Base-by-base conservation (phyloP, 331 rosid genomes). In the Ulmus americana region DNA sequence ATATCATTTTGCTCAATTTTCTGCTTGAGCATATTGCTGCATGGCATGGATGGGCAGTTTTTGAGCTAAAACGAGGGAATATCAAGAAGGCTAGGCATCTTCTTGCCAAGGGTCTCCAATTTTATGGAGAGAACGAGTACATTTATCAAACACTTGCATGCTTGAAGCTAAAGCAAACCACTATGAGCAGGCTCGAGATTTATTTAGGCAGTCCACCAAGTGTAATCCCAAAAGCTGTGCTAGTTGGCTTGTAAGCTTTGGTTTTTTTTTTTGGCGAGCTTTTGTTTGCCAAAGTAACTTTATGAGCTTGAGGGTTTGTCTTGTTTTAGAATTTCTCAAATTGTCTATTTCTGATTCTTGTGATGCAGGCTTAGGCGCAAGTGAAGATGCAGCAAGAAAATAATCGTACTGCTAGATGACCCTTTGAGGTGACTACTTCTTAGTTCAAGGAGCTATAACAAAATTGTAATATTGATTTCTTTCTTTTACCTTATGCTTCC, bases 21-120 rank as follows among this genome's bases (percentile, higher is more conserved):
- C 22, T 20, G 1, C 22, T 20, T 20, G 22, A 20, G 22, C 98
- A 92, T 57, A 82, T 87, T 64, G 98, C 98, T 14, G 95, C 96
- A 49, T 92, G 98, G 98, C 98, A 92, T 76, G 98, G 96, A 47
- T 92, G 98, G 98, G 98, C 96, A 60, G 82, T 83, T 73, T 82
- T 92, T 14, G 98, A 92, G 85, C 81, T 92, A 28, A 82, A 85
- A 65, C 98, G 89, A 45, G 95, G 98, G 58, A 92, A 86, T 70
- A 65, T 85, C 45, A 80, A 74, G 65, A 92, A 86, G 77, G 98
- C 96, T 39, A 88, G 98, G 77, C 77, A 63, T 61, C 70, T 92
- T 59, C 95, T 92, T 9, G 92, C 84, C n/a, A 89, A 83, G 74
- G 98, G 91, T 73, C 84, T 92, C 65, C 75, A 82, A 55, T 69